phyloP scores from a whole-genome alignment of 2,329 filamentous ascomycete genomes.

The Colletotrichum lupini region DNA sequence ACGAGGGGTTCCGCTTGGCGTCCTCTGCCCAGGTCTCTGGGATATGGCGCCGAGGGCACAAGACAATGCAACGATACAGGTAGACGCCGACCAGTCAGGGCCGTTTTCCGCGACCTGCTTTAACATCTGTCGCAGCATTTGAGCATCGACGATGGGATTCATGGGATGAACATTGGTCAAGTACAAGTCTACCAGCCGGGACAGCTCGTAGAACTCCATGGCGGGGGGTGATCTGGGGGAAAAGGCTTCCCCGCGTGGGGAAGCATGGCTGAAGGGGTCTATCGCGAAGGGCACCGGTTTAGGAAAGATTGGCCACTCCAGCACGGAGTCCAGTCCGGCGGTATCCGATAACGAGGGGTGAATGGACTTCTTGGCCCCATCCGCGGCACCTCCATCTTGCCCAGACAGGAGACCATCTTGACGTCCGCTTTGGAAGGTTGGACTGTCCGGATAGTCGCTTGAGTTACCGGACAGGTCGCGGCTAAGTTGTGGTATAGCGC shows the following conservation, averaged over 20 bases:
- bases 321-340: constrained; percentile 32
- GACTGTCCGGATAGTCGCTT: constrained; percentile 30
- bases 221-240: constrained; percentile 24
- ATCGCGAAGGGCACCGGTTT: constrained; percentile 31
- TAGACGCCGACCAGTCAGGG: constrained; percentile 35
- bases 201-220: constrained; percentile 32
- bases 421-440: constrained; percentile 7
- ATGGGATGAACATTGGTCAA: constrained; percentile 27
- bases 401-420: background rate
- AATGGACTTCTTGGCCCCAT: background rate
- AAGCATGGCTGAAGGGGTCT: constrained; percentile 22
- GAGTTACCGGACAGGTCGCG: constrained; percentile 31
- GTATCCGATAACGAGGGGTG: constrained; percentile 17
- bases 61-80: constrained; percentile 31
- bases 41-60: constrained; percentile 35
- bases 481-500: constrained; percentile 31
- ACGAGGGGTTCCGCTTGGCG: constrained; percentile 28
- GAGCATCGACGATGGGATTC: constrained; percentile 28
- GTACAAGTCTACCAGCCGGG: constrained; percentile 23
- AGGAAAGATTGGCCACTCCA: constrained; percentile 32
- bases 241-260: constrained; percentile 18
- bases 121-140: constrained; percentile 26
- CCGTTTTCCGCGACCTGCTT: constrained; percentile 36
- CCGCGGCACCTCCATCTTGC: background rate
- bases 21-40: constrained; percentile 22